Evolutionary conservation across 78 protist genomes (phyloP).

Genomic region (Isochrysis galbana): DNA sequence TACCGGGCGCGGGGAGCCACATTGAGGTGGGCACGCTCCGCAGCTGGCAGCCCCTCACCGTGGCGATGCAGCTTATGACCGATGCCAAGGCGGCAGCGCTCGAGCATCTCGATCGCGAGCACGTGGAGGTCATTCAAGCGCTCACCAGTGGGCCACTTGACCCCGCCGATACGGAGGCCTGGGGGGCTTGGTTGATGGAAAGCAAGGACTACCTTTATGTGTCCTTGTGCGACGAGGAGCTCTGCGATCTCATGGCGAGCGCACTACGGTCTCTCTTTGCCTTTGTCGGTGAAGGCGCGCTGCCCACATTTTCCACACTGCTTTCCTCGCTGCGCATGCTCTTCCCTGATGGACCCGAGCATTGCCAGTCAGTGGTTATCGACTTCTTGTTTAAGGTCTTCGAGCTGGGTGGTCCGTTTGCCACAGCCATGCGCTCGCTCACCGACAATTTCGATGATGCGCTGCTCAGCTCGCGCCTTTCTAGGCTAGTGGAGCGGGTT

Average conservation of each 20-base stretch:
- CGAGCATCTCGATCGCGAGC: not conserved
- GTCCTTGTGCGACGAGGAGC: not conserved
- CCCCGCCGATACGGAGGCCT: not conserved
- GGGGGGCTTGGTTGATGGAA: not conserved
- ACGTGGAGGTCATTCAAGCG: not conserved
- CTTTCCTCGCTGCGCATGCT: constrained; percentile 13
- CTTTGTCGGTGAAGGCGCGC: not conserved
- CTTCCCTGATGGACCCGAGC: not conserved
- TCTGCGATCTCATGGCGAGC: not conserved
- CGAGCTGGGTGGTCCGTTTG: not conserved
- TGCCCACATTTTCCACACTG: constrained; percentile 3
- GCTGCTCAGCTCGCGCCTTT: too few relatives aligned
- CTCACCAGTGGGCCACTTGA: not conserved
- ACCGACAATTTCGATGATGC: not conserved
- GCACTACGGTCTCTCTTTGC: not conserved
- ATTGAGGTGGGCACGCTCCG: not conserved
- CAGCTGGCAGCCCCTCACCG: not conserved
- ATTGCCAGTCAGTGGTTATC: not conserved
- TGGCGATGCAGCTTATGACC: not conserved
- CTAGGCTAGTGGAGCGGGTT: too few relatives aligned
- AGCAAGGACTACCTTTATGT: not conserved
- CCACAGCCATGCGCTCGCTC: not conserved
- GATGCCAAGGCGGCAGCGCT: not conserved
- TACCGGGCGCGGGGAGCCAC: not conserved
- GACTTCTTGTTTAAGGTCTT: not conserved